phyloP scores from a whole-genome alignment of 2,329 filamentous ascomycete genomes.

The Fusarium equiseti region DNA sequence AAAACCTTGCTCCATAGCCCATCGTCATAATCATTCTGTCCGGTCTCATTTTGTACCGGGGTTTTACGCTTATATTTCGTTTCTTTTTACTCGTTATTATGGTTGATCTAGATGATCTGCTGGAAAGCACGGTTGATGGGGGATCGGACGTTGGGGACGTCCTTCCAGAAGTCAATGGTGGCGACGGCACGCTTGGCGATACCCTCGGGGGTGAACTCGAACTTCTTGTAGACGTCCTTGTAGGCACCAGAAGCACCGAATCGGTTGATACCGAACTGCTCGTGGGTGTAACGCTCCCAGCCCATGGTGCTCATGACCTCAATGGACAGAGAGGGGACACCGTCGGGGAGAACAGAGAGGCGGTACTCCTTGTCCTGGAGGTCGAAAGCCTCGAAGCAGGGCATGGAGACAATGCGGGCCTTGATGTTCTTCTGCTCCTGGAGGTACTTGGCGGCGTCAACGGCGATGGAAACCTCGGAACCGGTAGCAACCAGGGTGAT shows the following conservation, averaged over 20 bases:
- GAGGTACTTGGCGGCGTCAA: constrained; percentile 92
- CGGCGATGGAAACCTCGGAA: constrained; percentile 93
- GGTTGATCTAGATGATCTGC: constrained; percentile 82
- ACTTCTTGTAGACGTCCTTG: constrained; percentile 99
- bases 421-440: constrained; percentile 88
- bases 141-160: constrained; percentile 87
- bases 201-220: constrained; percentile 98
- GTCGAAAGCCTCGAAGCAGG: constrained; percentile 98
- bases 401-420: constrained; percentile 93
- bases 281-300: constrained; percentile 99
- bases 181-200: constrained; percentile 93
- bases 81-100: constrained; percentile 34
- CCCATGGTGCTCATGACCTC: constrained; percentile 98
- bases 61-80: constrained; percentile 29
- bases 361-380: constrained; percentile 94
- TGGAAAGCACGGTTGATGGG: constrained; percentile 98
- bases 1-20: constrained; percentile 44
- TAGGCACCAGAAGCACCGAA: constrained; percentile 98
- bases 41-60: constrained; percentile 26
- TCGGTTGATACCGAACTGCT: constrained; percentile 99
- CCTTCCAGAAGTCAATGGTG: constrained; percentile 98
- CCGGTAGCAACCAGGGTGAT: constrained; percentile 94
- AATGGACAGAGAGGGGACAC: constrained; percentile 91
- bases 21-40: constrained; percentile 45
- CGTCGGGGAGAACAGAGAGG: constrained; percentile 91